Percentiles rank a stretch among this genome's conserved stretches.
Conservation (phyloP, 768 basidiomycete genomes). For the Lactarius psammicola region DNA sequence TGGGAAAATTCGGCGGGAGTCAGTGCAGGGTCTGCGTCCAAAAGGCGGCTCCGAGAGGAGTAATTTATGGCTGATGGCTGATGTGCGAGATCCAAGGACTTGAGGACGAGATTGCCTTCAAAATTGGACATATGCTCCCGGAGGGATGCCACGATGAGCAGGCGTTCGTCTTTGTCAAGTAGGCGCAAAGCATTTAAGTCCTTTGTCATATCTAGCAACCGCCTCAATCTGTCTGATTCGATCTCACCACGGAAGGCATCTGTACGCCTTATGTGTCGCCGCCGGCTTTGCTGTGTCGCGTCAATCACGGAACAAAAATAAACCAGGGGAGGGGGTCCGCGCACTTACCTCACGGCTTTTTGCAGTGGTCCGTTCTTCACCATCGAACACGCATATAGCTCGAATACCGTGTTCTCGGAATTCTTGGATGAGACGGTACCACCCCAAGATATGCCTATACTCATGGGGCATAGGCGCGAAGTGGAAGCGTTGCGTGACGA, state of each 20-base stretch:
- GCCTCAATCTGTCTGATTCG: conserved; percentile 55
- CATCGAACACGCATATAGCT: conserved; percentile 80
- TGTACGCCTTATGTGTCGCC: conserved; percentile 50
- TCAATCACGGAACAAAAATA: neutral
- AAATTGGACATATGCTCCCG: conserved; percentile 11
- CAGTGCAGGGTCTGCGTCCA: neutral
- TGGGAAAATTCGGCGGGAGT: neutral
- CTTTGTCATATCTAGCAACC: conserved; percentile 43
- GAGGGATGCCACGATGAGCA: conserved; percentile 40
- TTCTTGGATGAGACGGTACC: conserved; percentile 70
- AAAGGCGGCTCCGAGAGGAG: neutral
- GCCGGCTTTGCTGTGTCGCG: conserved; percentile 50
- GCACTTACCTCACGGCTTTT: conserved; percentile 64
- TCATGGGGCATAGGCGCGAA: conserved; percentile 63
- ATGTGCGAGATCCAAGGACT: conserved; percentile 6
- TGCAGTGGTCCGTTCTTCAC: conserved; percentile 59
- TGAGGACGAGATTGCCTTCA: neutral
- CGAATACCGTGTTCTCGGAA: conserved; percentile 54
- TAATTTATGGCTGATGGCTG: neutral
- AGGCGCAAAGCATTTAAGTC: conserved; percentile 29
- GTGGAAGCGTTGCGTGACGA: conserved; percentile 80
- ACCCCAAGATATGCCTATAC: conserved; percentile 71
- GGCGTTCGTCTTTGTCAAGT: conserved; percentile 22
- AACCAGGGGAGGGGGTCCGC: conserved; percentile 18
- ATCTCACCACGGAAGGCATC: conserved; percentile 52